Base-by-base conservation (phyloP, 73 alveolate species). In the Breviolum minutum region DNA sequence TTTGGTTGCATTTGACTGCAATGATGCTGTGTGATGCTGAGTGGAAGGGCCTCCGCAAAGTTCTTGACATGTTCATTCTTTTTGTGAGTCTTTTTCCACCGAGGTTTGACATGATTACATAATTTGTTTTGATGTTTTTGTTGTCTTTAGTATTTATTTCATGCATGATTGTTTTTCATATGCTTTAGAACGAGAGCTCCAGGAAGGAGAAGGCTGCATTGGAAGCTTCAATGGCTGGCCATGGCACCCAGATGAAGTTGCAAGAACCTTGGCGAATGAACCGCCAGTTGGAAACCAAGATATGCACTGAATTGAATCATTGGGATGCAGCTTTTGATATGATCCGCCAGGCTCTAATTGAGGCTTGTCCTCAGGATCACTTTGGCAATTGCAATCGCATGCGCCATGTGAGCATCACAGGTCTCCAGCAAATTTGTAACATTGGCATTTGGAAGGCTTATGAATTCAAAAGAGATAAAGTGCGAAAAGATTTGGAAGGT, bases 241-340 rank as follows among this genome's bases (percentile, higher is more conserved):
- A 92, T 74, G 90, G 66, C 68, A 29, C 48, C 63, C 90, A 92
- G 90, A 92, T 92, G 98, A 60, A 61, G 64, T 12, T 63, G 90
- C 98, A 74, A 73, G 98, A 92, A 61, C 32, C 90, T 63, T 92
- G 98, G 98, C 98, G 98, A 54, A 30, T 61, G 61, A 32, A 89
- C 27, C 90, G 90, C 79, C 98, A 92, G 90, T 80, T 92, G 68
- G 80, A 92, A n/a, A 48, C 80, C 8, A 61, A 48, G 66, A 62
- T 73, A 6, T n/a, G 63, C 91, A 24, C 5, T 2, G 81, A 20
- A 30, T 60, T 92, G 60, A 14, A 54, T 74, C 54, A 26, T 26
- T 5, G 70, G 54, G 90, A 92, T 62, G 80, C 77, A 60, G 90
- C 54, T n/a, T 92, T 60, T 48, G 8, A 60, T n/a, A 60, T 12